phyloP scores from a whole-genome alignment of 768 basidiomycete species.

The Russula ochroleuca region DNA sequence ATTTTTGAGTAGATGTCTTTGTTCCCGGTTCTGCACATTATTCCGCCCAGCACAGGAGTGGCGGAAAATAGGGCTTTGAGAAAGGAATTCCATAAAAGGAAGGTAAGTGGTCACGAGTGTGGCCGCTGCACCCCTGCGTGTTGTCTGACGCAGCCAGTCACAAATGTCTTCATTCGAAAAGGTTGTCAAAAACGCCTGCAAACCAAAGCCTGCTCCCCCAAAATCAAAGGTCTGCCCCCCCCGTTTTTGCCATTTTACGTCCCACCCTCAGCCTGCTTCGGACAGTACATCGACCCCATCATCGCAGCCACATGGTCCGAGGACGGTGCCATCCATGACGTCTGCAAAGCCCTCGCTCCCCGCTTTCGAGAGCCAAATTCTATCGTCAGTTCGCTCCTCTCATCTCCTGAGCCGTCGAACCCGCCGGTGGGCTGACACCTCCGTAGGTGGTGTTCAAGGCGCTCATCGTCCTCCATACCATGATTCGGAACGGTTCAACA shows the following conservation, averaged over 20 bases:
- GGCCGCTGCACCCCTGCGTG: too few species aligned
- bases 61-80: neutral
- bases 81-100: neutral
- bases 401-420: neutral
- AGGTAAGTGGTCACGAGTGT: neutral
- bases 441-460: conserved; percentile 95
- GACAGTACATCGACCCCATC: conserved; percentile 92
- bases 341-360: conserved; percentile 81
- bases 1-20: neutral
- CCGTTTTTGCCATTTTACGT: neutral
- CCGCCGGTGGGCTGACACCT: conserved; percentile 7
- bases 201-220: conserved; percentile 93
- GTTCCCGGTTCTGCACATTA: neutral
- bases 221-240: conserved; percentile 76
- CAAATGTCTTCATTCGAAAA: conserved; percentile 80
- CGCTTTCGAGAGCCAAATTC: conserved; percentile 89
- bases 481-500: conserved; percentile 95
- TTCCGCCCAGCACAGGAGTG: neutral
- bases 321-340: conserved; percentile 89
- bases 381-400: conserved; percentile 54
- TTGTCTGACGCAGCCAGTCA: neutral
- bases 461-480: conserved; percentile 88
- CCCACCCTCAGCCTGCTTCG: neutral
- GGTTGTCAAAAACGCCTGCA: conserved; percentile 93
- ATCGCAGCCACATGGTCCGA: conserved; percentile 96